A percentile compares a stretch with the other conserved stretches of the same genome.
Conservation (phyloP, 768 basidiomycete species). For the Gymnopilus dilepis region DNA sequence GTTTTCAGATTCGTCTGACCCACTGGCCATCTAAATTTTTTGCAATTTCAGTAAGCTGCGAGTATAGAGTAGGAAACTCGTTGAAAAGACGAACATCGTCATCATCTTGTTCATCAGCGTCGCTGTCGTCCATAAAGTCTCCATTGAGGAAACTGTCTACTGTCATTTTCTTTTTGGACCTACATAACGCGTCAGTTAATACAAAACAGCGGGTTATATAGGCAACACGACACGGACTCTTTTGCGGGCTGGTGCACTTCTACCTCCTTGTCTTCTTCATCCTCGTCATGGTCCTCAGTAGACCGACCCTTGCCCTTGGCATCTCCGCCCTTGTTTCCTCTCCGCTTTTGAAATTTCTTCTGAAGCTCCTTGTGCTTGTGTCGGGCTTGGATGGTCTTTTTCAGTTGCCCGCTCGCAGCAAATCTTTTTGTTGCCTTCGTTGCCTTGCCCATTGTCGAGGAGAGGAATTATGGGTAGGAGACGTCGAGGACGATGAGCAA, state of each 20-base stretch:
- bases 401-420: conserved; percentile 85
- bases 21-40: conserved; percentile 9
- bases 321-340: conserved; percentile 47
- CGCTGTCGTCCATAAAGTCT: conserved; percentile 71
- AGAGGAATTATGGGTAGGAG: neutral
- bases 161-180: conserved; percentile 60
- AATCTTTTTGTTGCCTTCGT: conserved; percentile 88
- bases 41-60: neutral
- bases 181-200: conserved; percentile 18
- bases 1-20: conserved; percentile 38
- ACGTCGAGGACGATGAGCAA: neutral
- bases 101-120: conserved; percentile 35
- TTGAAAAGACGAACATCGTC: conserved; percentile 12
- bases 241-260: conserved; percentile 7
- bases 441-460: conserved; percentile 34
- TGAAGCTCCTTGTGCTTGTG: conserved; percentile 78
- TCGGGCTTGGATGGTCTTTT: conserved; percentile 84
- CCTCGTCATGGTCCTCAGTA: conserved; percentile 41
- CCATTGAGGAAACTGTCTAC: conserved; percentile 81
- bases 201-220: neutral
- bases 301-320: conserved; percentile 39
- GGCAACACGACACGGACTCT: conserved; percentile 15
- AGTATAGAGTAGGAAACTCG: neutral
- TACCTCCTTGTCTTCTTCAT: conserved; percentile 31
- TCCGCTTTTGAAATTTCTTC: conserved; percentile 71